Evolutionary conservation across 2,329 filamentous ascomycete genomes (phyloP), one percentile per base, ranked within the genome.

Genomic region (Nemania sp.): DNA sequence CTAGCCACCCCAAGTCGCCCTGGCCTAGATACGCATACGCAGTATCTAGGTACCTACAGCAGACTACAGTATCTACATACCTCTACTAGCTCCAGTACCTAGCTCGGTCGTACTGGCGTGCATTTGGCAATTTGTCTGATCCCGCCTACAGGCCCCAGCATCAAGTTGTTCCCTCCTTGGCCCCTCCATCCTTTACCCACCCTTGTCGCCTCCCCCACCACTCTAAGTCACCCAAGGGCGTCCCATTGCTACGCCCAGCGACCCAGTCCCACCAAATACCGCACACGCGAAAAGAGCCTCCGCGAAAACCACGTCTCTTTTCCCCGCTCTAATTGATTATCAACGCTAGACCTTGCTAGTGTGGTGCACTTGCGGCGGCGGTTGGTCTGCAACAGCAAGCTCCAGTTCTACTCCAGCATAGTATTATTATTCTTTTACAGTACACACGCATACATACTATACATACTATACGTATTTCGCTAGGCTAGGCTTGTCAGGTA

Each of bases 261-360:
- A 13, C 54, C 65, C 57, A 69, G 69, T 64, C 66, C 69, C 69
- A 70, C 63, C 54, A 54, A 66, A 66, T 63, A 68, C 58, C 61
- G 64, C 60, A 66, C 55, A 66, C 64, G 67, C 69, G 69, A 71
- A 60, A 71, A 71, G 69, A 71, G 69, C 62, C 69, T 71, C 69
- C 66, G 67, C 63, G 60, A 53, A 41, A 47, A 67, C 64, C 53
- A 65, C 67, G 35, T 57, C 69, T 66, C 56, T 57, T 57, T n/a
- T 62, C 70, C 69, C 70, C 70, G 64, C 64, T 55, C 62, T 63
- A 57, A 67, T 70, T 66, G 66, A 70, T 64, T 69, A 57, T 65
- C 62, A 55, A 55, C 56, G 64, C 69, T 65, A 65, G 58, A 55
- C 62, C 59, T 56, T 66, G 54, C 59, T 65, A 18, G 38, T 18